A percentile compares a stretch with the other conserved stretches of the same genome.
Evolutionary conservation across 1,139 yeast genomes (phyloP).

Genomic region (Candida labiduridarum): DNA sequence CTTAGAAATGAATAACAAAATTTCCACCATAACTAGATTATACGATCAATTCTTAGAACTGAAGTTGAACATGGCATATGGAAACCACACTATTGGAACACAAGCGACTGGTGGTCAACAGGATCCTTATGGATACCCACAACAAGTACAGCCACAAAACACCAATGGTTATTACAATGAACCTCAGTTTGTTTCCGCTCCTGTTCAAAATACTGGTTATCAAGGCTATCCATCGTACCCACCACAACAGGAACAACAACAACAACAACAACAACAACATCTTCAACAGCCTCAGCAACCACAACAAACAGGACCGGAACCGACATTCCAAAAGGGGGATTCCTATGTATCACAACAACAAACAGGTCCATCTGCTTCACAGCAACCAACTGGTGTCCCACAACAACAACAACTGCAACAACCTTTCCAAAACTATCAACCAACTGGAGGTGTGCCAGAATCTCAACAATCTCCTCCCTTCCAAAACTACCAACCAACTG

Average conservation of each 20-base stretch:
- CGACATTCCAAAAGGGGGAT: not conserved
- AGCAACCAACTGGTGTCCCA: conserved; percentile 6
- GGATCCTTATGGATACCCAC: conserved; percentile 5
- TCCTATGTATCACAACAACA: conserved; percentile 7
- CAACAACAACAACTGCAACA: conserved; percentile 5
- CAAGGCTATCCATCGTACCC: conserved; percentile 14
- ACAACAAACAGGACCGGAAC: conserved; percentile 2
- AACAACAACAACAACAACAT: not conserved
- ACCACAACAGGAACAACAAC: conserved; percentile 10
- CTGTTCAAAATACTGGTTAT: conserved; percentile 4
- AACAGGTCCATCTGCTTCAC: conserved; percentile 3
- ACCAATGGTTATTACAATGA: conserved; percentile 3
- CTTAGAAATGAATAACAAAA: conserved; percentile 79
- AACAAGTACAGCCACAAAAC: conserved; percentile 2
- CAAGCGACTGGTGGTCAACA: conserved; percentile 3
- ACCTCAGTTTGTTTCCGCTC: conserved; percentile 1
- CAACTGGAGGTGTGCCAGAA: not conserved
- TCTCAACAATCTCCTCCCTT: conserved; percentile 1
- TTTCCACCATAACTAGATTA: conserved; percentile 73
- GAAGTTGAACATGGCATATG: conserved; percentile 55
- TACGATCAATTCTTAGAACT: conserved; percentile 81
- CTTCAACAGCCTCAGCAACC: conserved; percentile 3
- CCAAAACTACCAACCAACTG: conserved; percentile 6
- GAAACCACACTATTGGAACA: conserved; percentile 17
- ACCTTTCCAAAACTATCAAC: conserved; percentile 1